Conservation (phyloP, 331 rosid genomes). For the Quercus tomentella region DNA sequence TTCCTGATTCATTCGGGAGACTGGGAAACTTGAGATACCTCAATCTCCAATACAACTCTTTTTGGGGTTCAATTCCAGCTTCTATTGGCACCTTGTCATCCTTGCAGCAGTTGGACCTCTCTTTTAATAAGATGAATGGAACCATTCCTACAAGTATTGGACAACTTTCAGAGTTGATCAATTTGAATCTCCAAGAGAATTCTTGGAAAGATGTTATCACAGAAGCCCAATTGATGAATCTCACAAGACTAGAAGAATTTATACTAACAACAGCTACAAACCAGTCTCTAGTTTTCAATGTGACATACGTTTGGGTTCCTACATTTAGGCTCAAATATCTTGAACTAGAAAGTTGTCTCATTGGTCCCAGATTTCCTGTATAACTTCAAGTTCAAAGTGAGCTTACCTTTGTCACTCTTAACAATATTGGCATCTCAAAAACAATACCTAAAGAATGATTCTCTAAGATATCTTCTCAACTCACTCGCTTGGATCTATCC, state of each 20-base stretch:
- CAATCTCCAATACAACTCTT: conserved; percentile 9
- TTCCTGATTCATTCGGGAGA: conserved; percentile 14
- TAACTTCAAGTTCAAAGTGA: conserved; percentile 20
- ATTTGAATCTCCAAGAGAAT: not conserved
- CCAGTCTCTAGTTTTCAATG: not conserved
- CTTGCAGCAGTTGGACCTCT: not conserved
- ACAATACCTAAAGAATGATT: not conserved
- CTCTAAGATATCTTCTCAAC: too few relatives aligned
- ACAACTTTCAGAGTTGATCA: not conserved
- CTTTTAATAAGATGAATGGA: conserved; percentile 11
- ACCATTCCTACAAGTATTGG: conserved; percentile 10
- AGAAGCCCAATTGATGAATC: not conserved
- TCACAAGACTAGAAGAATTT: not conserved
- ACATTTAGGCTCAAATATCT: conserved; percentile 6
- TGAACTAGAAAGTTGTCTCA: not conserved
- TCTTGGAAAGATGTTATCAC: conserved; percentile 6
- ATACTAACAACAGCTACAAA: not conserved
- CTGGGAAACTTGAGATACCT: not conserved
- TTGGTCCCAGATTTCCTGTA: not conserved
- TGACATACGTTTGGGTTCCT: conserved; percentile 1
- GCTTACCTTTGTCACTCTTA: not conserved
- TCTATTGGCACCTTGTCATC: conserved; percentile 12
- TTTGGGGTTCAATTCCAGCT: conserved; percentile 15
- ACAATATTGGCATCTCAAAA: too few relatives aligned
- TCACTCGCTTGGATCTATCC: too few relatives aligned